These are phyloP conservation scores for Vigna nakashimae DNA, from an alignment of 306 rosid genomes.

Conservation along the genomic window DNA sequence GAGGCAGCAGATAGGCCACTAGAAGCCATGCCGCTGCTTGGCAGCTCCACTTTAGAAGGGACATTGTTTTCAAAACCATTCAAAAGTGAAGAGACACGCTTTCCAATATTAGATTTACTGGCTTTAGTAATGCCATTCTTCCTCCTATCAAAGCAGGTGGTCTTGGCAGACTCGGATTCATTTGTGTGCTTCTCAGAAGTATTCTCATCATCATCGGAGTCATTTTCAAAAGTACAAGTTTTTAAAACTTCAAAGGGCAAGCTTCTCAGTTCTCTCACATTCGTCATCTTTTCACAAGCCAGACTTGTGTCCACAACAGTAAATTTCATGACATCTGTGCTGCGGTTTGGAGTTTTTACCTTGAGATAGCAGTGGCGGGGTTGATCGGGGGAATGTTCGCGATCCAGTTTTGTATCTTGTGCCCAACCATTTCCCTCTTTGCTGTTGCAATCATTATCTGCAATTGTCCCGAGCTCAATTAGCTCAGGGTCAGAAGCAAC, in stretches of 20 bases:
- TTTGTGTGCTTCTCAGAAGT: slow-evolving; percentile 54
- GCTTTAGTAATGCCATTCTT: slow-evolving; percentile 46
- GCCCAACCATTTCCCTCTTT: slow-evolving; percentile 66
- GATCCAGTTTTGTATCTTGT: slow-evolving; percentile 52
- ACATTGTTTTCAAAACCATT: slow-evolving; percentile 43
- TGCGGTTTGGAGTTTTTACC: slow-evolving; percentile 67
- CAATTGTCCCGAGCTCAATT: slow-evolving; percentile 65
- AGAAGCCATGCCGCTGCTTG: slow-evolving; percentile 38
- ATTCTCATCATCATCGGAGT: slow-evolving; percentile 52
- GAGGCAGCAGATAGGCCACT: slow-evolving; percentile 43
- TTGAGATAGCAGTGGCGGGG: slow-evolving; percentile 86
- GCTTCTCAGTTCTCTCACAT: slow-evolving; percentile 74
- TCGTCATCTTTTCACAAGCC: slow-evolving; percentile 50
- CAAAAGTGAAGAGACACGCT: slow-evolving; percentile 41
- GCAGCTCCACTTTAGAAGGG: slow-evolving; percentile 53
- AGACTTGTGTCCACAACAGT: slow-evolving; percentile 92
- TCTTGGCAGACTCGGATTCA: slow-evolving; percentile 55
- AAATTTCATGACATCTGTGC: slow-evolving; percentile 62
- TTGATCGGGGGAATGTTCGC: slow-evolving; percentile 63
- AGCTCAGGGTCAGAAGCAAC: slow-evolving; percentile 89
- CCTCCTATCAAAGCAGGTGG: slow-evolving; percentile 47
- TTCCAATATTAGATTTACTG: slow-evolving; percentile 34
- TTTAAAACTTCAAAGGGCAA: slow-evolving; percentile 61
- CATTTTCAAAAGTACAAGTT: slow-evolving; percentile 46
- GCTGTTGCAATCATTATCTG: slow-evolving; percentile 45